A percentile compares a stretch with the other conserved stretches of the same genome.
Conservation (phyloP, 805 yeast genomes). For the Nakazawaea molendinolei region DNA sequence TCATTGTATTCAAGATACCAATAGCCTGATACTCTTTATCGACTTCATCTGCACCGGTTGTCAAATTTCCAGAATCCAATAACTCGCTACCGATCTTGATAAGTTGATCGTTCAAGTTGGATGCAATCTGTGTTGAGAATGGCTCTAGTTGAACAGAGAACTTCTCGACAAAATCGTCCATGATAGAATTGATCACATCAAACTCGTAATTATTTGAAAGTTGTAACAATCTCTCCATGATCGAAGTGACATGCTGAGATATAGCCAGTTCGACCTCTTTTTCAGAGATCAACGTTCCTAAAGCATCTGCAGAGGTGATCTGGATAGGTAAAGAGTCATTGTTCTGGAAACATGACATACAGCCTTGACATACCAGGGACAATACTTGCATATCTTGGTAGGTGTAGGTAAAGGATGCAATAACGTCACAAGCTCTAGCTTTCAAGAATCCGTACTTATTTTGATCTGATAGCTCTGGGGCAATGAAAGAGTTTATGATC, state of each 20-base stretch:
- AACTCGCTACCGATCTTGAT: slow-evolving; percentile 62
- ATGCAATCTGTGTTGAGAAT: slow-evolving; percentile 67
- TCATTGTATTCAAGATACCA: slow-evolving; percentile 75
- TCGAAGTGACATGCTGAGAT: slow-evolving; percentile 55
- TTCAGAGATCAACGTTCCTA: slow-evolving; percentile 35
- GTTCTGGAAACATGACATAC: slow-evolving; percentile 28
- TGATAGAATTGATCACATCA: slow-evolving; percentile 78
- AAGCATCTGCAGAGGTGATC: slow-evolving; percentile 46
- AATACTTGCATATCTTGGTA: slow-evolving; percentile 21
- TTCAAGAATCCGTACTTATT: slow-evolving; percentile 57
- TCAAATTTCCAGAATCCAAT: slow-evolving; percentile 41
- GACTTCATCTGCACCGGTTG: slow-evolving; percentile 28
- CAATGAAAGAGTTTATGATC: slow-evolving; percentile 50
- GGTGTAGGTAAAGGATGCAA: slow-evolving; percentile 25
- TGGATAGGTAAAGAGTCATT: slow-evolving; percentile 41
- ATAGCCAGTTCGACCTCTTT: slow-evolving; percentile 51
- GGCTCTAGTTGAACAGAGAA: slow-evolving; percentile 86
- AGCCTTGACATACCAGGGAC: slow-evolving; percentile 28
- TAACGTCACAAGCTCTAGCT: slow-evolving; percentile 61
- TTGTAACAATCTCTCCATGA: slow-evolving; percentile 69
- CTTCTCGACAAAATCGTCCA: slow-evolving; percentile 89
- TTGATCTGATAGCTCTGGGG: slow-evolving; percentile 51
- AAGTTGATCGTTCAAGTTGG: slow-evolving; percentile 66
- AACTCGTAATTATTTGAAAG: slow-evolving; percentile 73
- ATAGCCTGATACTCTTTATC: slow-evolving; percentile 80